Conservation (phyloP, 1,139 yeast species). For the Geotrichum carabidarum region DNA sequence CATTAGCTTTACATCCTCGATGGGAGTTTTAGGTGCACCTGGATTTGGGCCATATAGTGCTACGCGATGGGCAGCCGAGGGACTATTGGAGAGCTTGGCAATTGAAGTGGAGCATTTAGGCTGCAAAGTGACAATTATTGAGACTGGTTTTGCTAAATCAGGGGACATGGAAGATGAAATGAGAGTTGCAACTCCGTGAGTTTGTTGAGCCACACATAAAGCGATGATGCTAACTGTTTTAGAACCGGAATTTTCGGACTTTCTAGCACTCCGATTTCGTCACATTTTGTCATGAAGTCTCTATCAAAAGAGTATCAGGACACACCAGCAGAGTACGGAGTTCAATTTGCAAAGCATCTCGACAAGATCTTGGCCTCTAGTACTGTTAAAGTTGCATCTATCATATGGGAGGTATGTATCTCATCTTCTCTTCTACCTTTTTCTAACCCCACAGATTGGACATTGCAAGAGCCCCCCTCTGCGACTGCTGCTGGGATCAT, state of each 20-base stretch:
- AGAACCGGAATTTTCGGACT: conserved; percentile 17
- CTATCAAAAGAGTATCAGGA: conserved; percentile 17
- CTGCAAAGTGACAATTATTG: conserved; percentile 19
- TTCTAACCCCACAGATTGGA: conserved; percentile 26
- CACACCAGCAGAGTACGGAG: conserved; percentile 21
- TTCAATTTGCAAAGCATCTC: conserved; percentile 18
- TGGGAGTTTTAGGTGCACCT: conserved; percentile 21
- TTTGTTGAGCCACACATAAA: background rate
- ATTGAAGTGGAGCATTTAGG: conserved; percentile 21
- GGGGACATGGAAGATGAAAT: conserved; percentile 11
- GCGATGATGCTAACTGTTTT: background rate
- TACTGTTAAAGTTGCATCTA: conserved; percentile 18
- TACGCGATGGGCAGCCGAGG: conserved; percentile 22
- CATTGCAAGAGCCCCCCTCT: conserved; percentile 34
- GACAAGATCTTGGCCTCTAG: conserved; percentile 19
- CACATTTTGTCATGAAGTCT: conserved; percentile 19
- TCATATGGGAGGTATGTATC: conserved; percentile 19
- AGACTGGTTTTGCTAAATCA: conserved; percentile 20
- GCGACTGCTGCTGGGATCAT: conserved; percentile 31
- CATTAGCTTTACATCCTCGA: conserved; percentile 18
- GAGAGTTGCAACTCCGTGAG: conserved; percentile 19
- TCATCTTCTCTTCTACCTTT: background rate
- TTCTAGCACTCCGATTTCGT: conserved; percentile 16
- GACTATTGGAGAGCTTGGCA: conserved; percentile 19
- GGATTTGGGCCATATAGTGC: conserved; percentile 22